These are phyloP conservation scores for Triticum timopheevii DNA, from an alignment of 176 grass and related monocot genomes.

Conservation along the genomic window DNA sequence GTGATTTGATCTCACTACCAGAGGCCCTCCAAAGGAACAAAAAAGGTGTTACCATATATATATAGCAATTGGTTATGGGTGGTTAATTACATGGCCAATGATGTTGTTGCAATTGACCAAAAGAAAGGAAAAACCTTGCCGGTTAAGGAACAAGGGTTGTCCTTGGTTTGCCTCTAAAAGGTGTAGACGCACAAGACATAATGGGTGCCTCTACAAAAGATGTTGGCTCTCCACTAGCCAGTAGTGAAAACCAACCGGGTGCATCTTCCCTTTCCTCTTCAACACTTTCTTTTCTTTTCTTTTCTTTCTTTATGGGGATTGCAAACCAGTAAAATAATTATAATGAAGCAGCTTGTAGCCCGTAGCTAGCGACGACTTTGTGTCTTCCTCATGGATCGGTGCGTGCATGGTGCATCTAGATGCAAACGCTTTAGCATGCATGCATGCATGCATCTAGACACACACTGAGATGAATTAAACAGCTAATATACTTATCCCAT, in stretches of 20 bases:
- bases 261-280: background rate
- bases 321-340: background rate
- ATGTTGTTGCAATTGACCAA: background rate
- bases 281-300: background rate
- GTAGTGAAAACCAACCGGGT: background rate
- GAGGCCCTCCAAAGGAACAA: background rate
- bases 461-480: background rate
- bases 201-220: background rate
- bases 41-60: background rate
- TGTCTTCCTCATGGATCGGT: background rate
- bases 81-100: background rate
- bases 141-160: conserved; percentile 1
- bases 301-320: background rate
- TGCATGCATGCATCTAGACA: background rate
- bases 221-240: background rate
- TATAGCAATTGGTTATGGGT: background rate
- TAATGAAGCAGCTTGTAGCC: background rate
- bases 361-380: background rate
- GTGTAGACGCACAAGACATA: conserved; percentile 12
- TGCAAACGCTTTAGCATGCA: too few species aligned
- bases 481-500: background rate
- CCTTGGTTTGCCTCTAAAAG: background rate
- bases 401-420: background rate
- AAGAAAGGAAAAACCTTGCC: conserved; percentile 20
- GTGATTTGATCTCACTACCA: background rate